phyloP scores from a whole-genome alignment of 2,329 filamentous ascomycete genomes.

The Mycosphaerella arachidis region DNA sequence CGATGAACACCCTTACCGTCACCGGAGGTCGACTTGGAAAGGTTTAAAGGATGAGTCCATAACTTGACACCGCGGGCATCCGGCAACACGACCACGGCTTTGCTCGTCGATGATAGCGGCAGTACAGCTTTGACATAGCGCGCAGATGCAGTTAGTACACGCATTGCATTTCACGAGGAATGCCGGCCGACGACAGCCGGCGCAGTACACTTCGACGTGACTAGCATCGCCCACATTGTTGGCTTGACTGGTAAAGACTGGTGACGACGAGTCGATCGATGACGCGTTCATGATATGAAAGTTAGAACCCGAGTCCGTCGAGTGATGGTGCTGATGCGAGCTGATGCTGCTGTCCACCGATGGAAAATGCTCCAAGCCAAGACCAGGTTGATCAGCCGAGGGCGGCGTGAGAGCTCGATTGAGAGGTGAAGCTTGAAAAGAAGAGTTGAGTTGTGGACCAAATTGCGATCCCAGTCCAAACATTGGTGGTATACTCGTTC shows the following conservation, averaged over 20 bases:
- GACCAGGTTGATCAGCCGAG: slow-evolving; percentile 34
- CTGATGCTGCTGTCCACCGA: slow-evolving; percentile 70
- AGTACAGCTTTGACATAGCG: slow-evolving; percentile 83
- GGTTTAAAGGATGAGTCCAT: slow-evolving; percentile 78
- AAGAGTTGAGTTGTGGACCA: slow-evolving; percentile 48
- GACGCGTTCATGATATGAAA: slow-evolving; percentile 53
- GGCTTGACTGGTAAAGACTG: slow-evolving; percentile 37
- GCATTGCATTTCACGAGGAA: slow-evolving; percentile 80
- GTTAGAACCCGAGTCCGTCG: slow-evolving; percentile 58
- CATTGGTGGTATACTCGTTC: slow-evolving; percentile 59
- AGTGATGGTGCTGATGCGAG: slow-evolving; percentile 31
- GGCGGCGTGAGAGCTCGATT: slow-evolving; percentile 89
- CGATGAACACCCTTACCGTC: neutral
- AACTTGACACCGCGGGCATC: slow-evolving; percentile 73
- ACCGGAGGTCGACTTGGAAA: slow-evolving; percentile 78
- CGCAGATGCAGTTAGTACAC: slow-evolving; percentile 94
- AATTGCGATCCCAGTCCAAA: slow-evolving; percentile 29
- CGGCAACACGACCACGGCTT: slow-evolving; percentile 59
- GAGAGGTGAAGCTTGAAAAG: slow-evolving; percentile 83
- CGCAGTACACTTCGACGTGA: slow-evolving; percentile 82
- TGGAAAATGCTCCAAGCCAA: slow-evolving; percentile 65
- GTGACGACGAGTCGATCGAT: slow-evolving; percentile 50
- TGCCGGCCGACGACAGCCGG: slow-evolving; percentile 74
- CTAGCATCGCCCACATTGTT: slow-evolving; percentile 6
- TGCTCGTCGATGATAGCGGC: slow-evolving; percentile 73